Evolutionary conservation across 352 stramenopile species (phyloP), one percentile per base, ranked within the genome.

Genomic region (Aphanomyces astaci): DNA sequence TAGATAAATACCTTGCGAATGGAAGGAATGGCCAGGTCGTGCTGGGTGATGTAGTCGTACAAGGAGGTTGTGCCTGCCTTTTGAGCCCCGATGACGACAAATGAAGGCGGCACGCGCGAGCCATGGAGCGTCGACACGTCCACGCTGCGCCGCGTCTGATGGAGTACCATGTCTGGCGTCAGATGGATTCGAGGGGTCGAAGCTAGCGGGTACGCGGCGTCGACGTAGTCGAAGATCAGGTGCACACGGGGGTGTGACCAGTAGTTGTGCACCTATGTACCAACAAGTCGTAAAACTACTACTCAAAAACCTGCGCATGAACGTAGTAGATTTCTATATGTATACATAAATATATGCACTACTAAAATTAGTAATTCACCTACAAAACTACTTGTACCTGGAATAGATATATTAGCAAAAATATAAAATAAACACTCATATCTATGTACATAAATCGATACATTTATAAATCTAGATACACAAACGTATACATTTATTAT

Each of bases 201-300:
- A 32, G 49, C 66, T 32, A 95, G 75, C 13, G 79, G 77, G 56
- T 77, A 94, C 7, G 60, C 73, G 4, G 81, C 72, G 71, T 98
- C 91, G 1, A 98, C 94, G 74, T 99, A 99, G 83, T 99, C 97
- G 64, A 99, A 94, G 73, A 99, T 99, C 52, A 99, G 75, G 79
- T 99, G 97, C 25, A 98, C 93, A 33, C 97, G 90, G 74, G 93
- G 75, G 48, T 94, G 72, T 27, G 86, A 74, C 75, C 83, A 96
- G 65, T 93, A 84, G 81, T 99, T 99, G 59, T 88, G 90, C 25
- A 99, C 87, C 30, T 81, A 15, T 10, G 0, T 31, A n/a, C n/a
- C n/a, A n/a, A n/a, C n/a, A n/a, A n/a, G n/a, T n/a, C n/a, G n/a
- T n/a, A n/a, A n/a, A n/a, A n/a, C n/a, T n/a, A n/a, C n/a, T n/a